Evolutionary conservation across 1,284 basidiomycete genomes (phyloP).

Genomic region (Puccinia triticina): DNA sequence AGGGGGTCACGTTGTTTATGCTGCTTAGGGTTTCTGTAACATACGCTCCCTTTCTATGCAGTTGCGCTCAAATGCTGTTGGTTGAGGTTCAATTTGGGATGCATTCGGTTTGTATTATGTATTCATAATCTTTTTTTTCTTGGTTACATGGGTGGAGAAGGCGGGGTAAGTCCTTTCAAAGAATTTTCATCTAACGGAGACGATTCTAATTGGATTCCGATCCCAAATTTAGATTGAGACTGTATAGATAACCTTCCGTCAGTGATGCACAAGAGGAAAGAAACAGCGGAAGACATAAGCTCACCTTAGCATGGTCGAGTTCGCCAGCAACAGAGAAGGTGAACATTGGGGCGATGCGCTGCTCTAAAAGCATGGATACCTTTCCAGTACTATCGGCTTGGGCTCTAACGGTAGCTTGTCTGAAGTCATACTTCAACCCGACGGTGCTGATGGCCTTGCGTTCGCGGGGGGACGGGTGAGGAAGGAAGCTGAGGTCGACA

Average conservation of each 20-base stretch:
- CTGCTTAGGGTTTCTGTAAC: no score
- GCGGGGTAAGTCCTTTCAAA: conserved; percentile 43
- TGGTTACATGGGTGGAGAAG: conserved; percentile 49
- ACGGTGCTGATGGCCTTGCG: conserved; percentile 89
- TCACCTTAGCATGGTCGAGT: conserved; percentile 95
- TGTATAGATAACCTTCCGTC: not conserved
- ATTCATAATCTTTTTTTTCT: not conserved
- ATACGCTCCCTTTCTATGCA: no score
- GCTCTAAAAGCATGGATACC: conserved; percentile 90
- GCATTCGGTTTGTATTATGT: not conserved
- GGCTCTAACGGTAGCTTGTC: conserved; percentile 87
- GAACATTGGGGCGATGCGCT: conserved; percentile 91
- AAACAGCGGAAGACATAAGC: not conserved
- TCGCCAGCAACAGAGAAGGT: conserved; percentile 92
- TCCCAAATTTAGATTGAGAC: conserved; percentile 52
- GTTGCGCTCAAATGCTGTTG: no score
- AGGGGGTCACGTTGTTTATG: no score
- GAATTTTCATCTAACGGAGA: conserved; percentile 51
- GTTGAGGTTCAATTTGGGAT: no score
- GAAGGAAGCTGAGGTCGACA: conserved; percentile 84
- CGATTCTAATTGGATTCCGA: conserved; percentile 51
- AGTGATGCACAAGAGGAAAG: not conserved
- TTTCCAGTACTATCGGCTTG: conserved; percentile 92
- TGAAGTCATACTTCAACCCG: conserved; percentile 94
- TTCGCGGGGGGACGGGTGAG: conserved; percentile 69